These are phyloP conservation scores for Mrakiaceae sp. DNA, from an alignment of 1,284 basidiomycete species.

Conservation along the genomic window DNA sequence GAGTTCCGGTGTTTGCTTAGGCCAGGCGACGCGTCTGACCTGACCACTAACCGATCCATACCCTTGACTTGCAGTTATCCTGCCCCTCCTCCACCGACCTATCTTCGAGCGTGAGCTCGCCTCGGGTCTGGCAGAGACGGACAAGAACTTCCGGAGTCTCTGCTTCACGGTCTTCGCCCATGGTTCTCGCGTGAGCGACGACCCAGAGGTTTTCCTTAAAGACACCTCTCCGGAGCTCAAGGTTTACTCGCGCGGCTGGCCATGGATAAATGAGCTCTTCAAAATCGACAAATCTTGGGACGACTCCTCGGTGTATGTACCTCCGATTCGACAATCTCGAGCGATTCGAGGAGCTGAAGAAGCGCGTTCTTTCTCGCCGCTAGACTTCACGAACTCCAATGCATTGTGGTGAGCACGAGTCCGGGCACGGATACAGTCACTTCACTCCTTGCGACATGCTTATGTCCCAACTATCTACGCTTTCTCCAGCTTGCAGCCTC, in stretches of 20 bases:
- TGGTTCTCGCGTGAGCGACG: slow-evolving; percentile 55
- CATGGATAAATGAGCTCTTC: slow-evolving; percentile 55
- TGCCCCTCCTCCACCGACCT: slow-evolving; percentile 65
- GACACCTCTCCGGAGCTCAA: neutral
- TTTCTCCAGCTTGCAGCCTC: slow-evolving; percentile 31
- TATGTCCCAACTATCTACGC: no score
- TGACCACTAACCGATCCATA: no score
- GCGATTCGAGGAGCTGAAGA: no score
- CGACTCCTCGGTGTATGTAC: no score
- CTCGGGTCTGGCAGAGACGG: slow-evolving; percentile 47
- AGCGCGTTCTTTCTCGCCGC: no score
- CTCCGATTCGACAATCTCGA: no score
- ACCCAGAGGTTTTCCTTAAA: neutral
- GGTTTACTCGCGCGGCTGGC: slow-evolving; percentile 57
- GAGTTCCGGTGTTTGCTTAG: no score
- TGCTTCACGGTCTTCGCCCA: slow-evolving; percentile 64
- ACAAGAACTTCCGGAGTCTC: slow-evolving; percentile 53
- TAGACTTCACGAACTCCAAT: no score
- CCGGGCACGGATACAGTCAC: no score
- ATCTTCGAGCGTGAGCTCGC: slow-evolving; percentile 54
- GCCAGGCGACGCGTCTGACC: no score
- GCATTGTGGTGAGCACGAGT: no score
- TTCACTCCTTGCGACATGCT: no score
- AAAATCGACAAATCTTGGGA: slow-evolving; percentile 26
- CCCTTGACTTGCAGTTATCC: slow-evolving; percentile 25